phyloP scores from a whole-genome alignment of 495 filamentous ascomycete species.

The Aspergillus diversus region DNA sequence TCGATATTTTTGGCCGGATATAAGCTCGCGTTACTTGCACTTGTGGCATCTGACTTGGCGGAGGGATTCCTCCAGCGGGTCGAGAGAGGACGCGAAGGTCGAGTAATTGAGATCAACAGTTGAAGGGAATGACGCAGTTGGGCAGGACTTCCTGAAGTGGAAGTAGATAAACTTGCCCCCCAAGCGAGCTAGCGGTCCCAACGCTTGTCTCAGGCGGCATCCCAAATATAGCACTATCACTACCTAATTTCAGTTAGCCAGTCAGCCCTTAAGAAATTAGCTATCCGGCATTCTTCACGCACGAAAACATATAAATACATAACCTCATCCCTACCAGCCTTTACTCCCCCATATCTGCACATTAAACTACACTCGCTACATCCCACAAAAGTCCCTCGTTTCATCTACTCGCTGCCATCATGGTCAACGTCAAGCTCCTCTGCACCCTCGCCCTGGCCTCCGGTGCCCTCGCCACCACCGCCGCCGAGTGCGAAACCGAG shows the following conservation, averaged over 20 bases:
- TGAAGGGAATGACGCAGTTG: background rate
- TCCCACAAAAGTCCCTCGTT: background rate
- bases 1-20: too few species aligned
- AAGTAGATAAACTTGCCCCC: background rate
- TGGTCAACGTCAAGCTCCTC: conserved; percentile 1
- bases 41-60: background rate
- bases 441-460: background rate
- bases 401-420: background rate
- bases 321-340: background rate
- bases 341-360: background rate
- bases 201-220: background rate
- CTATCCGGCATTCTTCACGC: background rate
- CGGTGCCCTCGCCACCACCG: background rate
- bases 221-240: background rate
- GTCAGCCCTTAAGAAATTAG: background rate
- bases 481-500: background rate
- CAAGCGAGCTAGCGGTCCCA: background rate
- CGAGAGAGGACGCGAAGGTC: too few species aligned
- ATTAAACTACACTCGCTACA: background rate
- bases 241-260: background rate
- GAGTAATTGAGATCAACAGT: background rate
- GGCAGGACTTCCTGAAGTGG: background rate
- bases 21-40: too few species aligned
- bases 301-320: too few species aligned
- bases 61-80: background rate